These are phyloP conservation scores for Coniosporium apollinis DNA, from an alignment of 495 filamentous ascomycete species.

Conservation along the genomic window DNA sequence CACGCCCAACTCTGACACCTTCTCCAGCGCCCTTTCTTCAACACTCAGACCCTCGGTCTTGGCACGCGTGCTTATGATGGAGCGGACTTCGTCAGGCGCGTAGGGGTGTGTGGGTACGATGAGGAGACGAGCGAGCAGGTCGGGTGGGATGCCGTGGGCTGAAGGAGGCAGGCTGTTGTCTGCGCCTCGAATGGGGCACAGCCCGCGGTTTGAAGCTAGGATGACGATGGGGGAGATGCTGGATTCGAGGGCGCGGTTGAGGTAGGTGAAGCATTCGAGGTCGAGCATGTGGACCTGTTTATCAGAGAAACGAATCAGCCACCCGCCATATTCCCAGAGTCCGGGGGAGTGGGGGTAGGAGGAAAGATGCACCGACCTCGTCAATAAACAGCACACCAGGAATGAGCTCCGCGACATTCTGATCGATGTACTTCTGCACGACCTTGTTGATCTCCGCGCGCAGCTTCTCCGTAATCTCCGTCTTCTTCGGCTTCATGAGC, in stretches of 20 bases:
- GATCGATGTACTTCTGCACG: conserved; percentile 93
- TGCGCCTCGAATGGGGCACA: conserved; percentile 74
- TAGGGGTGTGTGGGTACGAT: conserved; percentile 91
- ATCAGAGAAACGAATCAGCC: conserved; percentile 7
- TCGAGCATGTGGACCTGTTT: conserved; percentile 97
- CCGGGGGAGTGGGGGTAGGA: not conserved
- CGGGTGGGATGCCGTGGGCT: conserved; percentile 83
- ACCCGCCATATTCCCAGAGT: not conserved
- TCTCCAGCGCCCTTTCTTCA: conserved; percentile 66
- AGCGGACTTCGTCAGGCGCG: conserved; percentile 67
- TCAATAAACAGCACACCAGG: conserved; percentile 97
- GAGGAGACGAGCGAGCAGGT: conserved; percentile 79
- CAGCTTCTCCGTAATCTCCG: conserved; percentile 94
- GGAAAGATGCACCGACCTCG: conserved; percentile 45
- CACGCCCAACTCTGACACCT: conserved; percentile 68
- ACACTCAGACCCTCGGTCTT: conserved; percentile 66
- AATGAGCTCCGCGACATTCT: conserved; percentile 93
- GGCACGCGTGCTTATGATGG: conserved; percentile 69
- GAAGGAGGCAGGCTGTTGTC: conserved; percentile 51
- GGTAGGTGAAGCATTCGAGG: conserved; percentile 95
- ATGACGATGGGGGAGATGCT: conserved; percentile 91
- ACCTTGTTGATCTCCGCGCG: conserved; percentile 95
- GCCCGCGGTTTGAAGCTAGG: conserved; percentile 88
- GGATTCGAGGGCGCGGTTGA: conserved; percentile 90
- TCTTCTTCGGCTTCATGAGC: conserved; percentile 97